Conservation (phyloP, 192 early-diverging fungal species). For the Chytriomyces sp. region DNA sequence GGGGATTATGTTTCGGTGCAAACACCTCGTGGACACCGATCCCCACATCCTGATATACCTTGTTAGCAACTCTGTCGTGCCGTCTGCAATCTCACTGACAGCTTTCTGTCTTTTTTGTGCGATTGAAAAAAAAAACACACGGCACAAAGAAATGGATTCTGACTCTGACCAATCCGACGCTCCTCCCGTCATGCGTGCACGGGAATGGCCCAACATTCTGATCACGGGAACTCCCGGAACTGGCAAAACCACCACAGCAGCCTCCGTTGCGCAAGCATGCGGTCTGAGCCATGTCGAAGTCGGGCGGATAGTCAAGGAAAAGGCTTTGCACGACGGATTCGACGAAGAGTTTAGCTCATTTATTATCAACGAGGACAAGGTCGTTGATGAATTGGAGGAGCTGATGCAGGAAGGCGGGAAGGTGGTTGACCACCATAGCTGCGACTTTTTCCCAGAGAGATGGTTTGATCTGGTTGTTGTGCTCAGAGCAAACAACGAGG, state of each 20-base stretch:
- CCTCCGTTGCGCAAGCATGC: conserved; percentile 75
- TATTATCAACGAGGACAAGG: conserved; percentile 90
- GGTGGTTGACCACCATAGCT: conserved; percentile 93
- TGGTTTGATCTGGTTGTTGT: conserved; percentile 98
- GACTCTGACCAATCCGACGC: conserved; percentile 4
- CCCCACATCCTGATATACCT: neutral
- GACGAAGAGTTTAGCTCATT: conserved; percentile 87
- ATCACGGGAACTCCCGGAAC: conserved; percentile 56
- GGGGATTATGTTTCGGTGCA: neutral
- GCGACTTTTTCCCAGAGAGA: conserved; percentile 94
- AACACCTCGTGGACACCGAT: neutral
- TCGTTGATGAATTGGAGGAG: conserved; percentile 91
- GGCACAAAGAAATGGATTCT: conserved; percentile 5
- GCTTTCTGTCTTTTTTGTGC: conserved; percentile 1
- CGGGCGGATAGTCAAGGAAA: conserved; percentile 84
- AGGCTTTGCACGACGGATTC: conserved; percentile 82
- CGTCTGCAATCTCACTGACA: too few species aligned
- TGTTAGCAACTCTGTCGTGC: neutral
- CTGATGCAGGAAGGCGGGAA: conserved; percentile 79
- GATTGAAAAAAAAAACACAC: neutral
- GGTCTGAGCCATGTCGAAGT: conserved; percentile 83
- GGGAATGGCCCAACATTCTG: conserved; percentile 46
- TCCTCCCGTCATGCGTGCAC: conserved; percentile 6
- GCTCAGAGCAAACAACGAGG: conserved; percentile 75
- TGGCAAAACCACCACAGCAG: conserved; percentile 65